Conservation (phyloP, 78 protist genomes). For the Speleostelium caveatum region DNA sequence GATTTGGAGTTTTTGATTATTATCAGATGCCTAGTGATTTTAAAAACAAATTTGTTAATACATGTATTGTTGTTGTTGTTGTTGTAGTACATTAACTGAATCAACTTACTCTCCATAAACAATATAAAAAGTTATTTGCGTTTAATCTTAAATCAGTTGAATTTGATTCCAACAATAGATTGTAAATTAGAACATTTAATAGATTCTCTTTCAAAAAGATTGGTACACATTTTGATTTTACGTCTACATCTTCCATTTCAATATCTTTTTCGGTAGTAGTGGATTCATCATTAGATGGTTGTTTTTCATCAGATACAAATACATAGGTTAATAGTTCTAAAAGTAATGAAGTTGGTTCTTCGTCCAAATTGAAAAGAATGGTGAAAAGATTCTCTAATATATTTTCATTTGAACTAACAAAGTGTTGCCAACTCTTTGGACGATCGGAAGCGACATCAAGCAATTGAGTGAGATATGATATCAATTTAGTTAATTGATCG, state of each 20-base stretch:
- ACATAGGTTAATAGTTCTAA: slow-evolving; percentile 57
- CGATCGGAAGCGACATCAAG: slow-evolving; percentile 59
- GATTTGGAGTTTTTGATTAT: slow-evolving; percentile 42
- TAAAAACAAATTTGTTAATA: neutral
- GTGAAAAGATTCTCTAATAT: slow-evolving; percentile 16
- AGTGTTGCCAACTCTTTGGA: slow-evolving; percentile 69
- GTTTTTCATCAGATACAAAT: slow-evolving; percentile 32
- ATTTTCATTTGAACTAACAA: slow-evolving; percentile 20
- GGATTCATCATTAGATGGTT: neutral
- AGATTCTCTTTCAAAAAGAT: slow-evolving; percentile 30
- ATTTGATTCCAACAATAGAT: slow-evolving; percentile 49
- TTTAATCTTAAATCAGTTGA: slow-evolving; percentile 25
- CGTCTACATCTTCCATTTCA: slow-evolving; percentile 8
- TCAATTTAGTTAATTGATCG: slow-evolving; percentile 56
- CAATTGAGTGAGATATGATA: slow-evolving; percentile 20
- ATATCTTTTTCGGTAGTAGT: neutral
- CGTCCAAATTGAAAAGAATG: slow-evolving; percentile 20
- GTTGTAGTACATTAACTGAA: too few relatives aligned
- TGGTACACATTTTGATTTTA: slow-evolving; percentile 12
- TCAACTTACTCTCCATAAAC: slow-evolving; percentile 58
- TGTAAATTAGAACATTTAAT: slow-evolving; percentile 30
- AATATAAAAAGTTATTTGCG: slow-evolving; percentile 40
- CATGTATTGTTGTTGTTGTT: neutral
- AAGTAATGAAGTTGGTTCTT: slow-evolving; percentile 36
- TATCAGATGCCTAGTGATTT: slow-evolving; percentile 13